phyloP scores from a whole-genome alignment of 106 monocot genomes.

The Dioscorea alata region DNA sequence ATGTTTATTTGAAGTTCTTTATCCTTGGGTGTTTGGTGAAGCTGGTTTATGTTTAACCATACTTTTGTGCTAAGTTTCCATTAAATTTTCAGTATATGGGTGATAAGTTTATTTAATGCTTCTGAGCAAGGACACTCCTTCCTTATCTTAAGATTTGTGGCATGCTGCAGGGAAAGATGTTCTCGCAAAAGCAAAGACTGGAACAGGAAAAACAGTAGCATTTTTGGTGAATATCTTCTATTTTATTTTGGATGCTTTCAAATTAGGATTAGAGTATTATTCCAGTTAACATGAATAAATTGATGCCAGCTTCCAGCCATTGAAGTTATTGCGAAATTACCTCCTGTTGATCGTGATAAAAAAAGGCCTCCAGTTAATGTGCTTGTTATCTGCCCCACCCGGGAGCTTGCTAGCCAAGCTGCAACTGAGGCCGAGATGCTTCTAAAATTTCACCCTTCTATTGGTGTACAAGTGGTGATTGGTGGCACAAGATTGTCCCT shows the following conservation, averaged over 20 bases:
- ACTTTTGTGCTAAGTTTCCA: too few species aligned
- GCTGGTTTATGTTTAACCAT: too few species aligned
- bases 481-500: slow-evolving; percentile 84
- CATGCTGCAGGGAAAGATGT: slow-evolving; percentile 85
- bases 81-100: too few species aligned
- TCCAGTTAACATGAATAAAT: too few species aligned
- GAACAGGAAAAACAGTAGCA: slow-evolving; percentile 96
- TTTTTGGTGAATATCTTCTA: slow-evolving; percentile 61
- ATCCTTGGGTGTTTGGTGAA: too few species aligned
- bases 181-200: slow-evolving; percentile 93
- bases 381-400: slow-evolving; percentile 88
- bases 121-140: too few species aligned
- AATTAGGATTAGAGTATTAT: too few species aligned
- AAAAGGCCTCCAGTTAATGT: slow-evolving; percentile 76
- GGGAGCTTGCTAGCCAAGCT: slow-evolving; percentile 97
- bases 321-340: slow-evolving; percentile 66
- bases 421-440: slow-evolving; percentile 65
- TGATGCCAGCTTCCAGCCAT: slow-evolving; percentile 83
- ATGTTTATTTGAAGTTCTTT: too few species aligned
- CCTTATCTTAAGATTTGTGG: too few species aligned
- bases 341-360: slow-evolving; percentile 69
- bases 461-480: slow-evolving; percentile 87
- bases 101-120: too few species aligned
- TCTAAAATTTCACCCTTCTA: slow-evolving; percentile 72
- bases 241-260: too few species aligned